phyloP scores from a whole-genome alignment of 1,139 yeast genomes.

The Hyphopichia burtonii region DNA sequence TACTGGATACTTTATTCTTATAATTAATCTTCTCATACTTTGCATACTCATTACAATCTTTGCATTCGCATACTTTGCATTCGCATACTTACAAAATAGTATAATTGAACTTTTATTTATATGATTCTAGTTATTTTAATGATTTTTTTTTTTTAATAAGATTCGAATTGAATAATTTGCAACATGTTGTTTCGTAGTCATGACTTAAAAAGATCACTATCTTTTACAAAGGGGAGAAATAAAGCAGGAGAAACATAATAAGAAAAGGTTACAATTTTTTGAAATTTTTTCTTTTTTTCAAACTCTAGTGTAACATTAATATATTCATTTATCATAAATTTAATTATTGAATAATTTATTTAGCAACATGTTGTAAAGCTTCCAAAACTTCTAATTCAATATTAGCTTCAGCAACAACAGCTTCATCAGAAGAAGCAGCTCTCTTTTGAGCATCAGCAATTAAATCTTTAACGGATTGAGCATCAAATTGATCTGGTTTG shows the following conservation, averaged over 20 bases:
- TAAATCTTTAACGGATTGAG: slow-evolving; percentile 74
- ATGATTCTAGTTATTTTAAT: not conserved
- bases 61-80: too few species aligned
- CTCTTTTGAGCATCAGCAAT: slow-evolving; percentile 96
- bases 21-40: too few species aligned
- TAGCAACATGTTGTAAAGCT: slow-evolving; percentile 87
- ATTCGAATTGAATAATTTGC: not conserved
- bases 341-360: slow-evolving; percentile 38
- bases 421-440: slow-evolving; percentile 79
- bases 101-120: not conserved
- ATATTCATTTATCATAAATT: not conserved
- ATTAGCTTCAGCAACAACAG: slow-evolving; percentile 89
- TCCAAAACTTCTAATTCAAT: slow-evolving; percentile 95
- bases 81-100: too few species aligned
- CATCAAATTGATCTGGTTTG: slow-evolving; percentile 85
- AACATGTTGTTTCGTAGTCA: not conserved
- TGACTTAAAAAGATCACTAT: not conserved
- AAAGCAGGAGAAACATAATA: not conserved
- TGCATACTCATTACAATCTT: too few species aligned
- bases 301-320: not conserved
- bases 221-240: not conserved
- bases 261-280: not conserved
- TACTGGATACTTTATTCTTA: too few species aligned
- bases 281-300: not conserved
- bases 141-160: not conserved